Percentiles rank a stretch among this genome's conserved stretches.
These are phyloP conservation scores for Pelargonium nanum DNA, from an alignment of 345 rosid genomes.

Conservation along the genomic window DNA sequence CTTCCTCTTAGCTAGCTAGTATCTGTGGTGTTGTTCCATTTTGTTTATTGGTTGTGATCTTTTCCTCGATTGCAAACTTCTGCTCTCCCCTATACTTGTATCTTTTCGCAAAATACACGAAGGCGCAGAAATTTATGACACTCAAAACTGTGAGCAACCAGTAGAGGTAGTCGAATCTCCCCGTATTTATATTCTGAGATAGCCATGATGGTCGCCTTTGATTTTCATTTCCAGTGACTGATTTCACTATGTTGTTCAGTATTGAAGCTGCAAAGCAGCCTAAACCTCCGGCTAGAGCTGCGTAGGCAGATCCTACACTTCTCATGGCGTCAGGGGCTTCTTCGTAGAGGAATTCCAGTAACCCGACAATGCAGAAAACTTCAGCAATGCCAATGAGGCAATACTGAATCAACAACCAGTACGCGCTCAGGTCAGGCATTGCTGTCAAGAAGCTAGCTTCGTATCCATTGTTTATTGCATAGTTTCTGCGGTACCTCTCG, in stretches of 20 bases:
- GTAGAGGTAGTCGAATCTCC: conserved; percentile 69
- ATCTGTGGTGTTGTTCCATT: not conserved
- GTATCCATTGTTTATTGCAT: conserved; percentile 52
- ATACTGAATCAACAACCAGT: conserved; percentile 78
- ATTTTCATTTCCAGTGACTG: conserved; percentile 36
- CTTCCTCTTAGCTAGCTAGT: not conserved
- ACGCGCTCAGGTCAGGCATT: conserved; percentile 63
- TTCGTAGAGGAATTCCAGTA: conserved; percentile 73
- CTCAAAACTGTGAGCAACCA: conserved; percentile 64
- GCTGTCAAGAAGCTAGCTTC: conserved; percentile 41
- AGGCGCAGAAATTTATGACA: conserved; percentile 50
- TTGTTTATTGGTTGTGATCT: conserved; percentile 12
- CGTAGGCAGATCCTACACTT: conserved; percentile 91
- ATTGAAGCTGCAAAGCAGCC: conserved; percentile 74
- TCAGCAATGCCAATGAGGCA: conserved; percentile 85
- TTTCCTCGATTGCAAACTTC: conserved; percentile 17
- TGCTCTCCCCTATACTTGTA: conserved; percentile 56
- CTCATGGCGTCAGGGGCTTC: conserved; percentile 98
- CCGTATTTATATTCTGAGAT: conserved; percentile 71
- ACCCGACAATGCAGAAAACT: conserved; percentile 73
- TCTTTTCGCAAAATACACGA: conserved; percentile 48
- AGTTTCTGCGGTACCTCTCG: conserved; percentile 66
- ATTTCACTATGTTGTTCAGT: conserved; percentile 66
- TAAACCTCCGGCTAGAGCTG: conserved; percentile 75
- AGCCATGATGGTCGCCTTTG: conserved; percentile 49